Evolutionary conservation across 495 filamentous ascomycete species (phyloP), one percentile per base, ranked within the genome.

Genomic region (Pyrenula aspistea): DNA sequence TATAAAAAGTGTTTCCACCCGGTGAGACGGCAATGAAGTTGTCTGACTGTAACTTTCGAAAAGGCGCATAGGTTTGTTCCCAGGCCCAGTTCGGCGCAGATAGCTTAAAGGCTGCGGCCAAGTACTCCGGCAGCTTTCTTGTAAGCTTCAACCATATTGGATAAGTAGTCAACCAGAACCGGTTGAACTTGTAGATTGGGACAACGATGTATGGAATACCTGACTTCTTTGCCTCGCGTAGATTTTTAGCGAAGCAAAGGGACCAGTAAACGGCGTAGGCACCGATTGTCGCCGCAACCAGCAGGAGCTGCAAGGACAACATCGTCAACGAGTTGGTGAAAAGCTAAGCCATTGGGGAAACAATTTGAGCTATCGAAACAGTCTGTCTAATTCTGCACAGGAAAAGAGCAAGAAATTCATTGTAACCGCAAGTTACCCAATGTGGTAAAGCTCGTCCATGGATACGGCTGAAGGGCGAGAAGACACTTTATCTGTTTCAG

Each of bases 11-110:
- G 19, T 77, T 66, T 15, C 55, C 61, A 10, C 63, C 65, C 1
- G 83, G 80, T 0, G 76, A 69, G 1, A 81, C 81, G 25, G 76
- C 62, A 2, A 87, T 24, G 63, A 88, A 82, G 12, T 72, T 71
- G 58, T 80, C 78, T n/a, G 61, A 58, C n/a, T 68, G 72, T 2
- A 72, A 36, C 11, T 65, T 53, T 19, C 58, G 62, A 59, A 78
- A 80, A 2, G 70, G 63, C 21, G 65, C 64, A 58, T 75, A 71
- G 1, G 63, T 62, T n/a, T 64, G 50, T 2, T 53, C 25, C 70
- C 75, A 80, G 2, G 56, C 25, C 67, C 71, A 77, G 10, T 77
- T 69, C 0, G 68, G 62, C 8, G 4, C 4, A 42, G 31, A 8
- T 8, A 42, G 31, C 8, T 42, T 15, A 42, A 42, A 42, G 15